Base-by-base conservation (phyloP, 768 basidiomycete genomes). In the Lactarius tabidus region DNA sequence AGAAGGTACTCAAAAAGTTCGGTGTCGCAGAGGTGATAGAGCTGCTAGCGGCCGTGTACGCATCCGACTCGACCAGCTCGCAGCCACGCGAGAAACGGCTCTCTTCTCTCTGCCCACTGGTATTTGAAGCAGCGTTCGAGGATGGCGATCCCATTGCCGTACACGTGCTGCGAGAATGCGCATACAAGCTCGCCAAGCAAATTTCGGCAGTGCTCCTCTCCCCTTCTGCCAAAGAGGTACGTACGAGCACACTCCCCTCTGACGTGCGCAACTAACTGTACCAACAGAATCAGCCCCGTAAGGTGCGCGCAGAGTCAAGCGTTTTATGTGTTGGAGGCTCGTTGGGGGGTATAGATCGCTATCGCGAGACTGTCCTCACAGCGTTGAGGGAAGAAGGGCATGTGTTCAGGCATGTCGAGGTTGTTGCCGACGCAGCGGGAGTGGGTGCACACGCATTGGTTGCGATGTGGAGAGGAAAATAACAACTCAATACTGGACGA, bases 311-410 rank as follows among this genome's bases (percentile, higher is more conserved):
- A 0, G 73, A 76, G 43, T 80, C 86, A 2, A 79, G 84, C 38
- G 81, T 92, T 3, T 71, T 93, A 20, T 91, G 86, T 65, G 86
- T 93, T 63, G 91, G 91, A 10, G 91, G 91, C n/a, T 90, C 88
- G 23, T 74, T 93, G 67, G 85, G 85, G 4, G 85, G 88, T 3
- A 74, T 90, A 1, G 79, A 82, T 59, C 75, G 70, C 41, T 93
- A 93, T 67, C 77, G 87, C 60, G 75, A 81, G 29, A 65, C 83
- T 36, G 70, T 85, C 10, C 70, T 90, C 54, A 85, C 84, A 14
- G 81, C 82, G 31, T 80, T 93, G 28, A 79, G 74, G 59, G 72
- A 78, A 68, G 77, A 77, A 56, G 89, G 89, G 1, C 85, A 87
- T 70, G 77, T 81, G 3, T 90, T 93, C 76, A 79, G 78, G 62